Base-by-base conservation (phyloP, 345 rosid genomes). In the Camelina sativa region DNA sequence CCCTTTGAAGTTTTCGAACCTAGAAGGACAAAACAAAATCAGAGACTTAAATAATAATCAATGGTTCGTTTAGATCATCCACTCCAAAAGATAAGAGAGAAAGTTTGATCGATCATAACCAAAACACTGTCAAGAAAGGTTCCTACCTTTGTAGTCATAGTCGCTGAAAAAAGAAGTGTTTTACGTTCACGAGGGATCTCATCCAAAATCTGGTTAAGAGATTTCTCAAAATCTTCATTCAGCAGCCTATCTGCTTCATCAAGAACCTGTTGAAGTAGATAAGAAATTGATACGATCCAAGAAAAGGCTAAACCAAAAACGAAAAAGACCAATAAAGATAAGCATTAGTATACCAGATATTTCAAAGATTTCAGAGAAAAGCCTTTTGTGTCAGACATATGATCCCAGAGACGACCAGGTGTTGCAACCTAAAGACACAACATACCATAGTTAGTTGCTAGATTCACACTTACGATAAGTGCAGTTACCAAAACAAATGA, bases 211-310 rank as follows among this genome's bases (percentile, higher is more conserved):
- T 83, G 87, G 80, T 90, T 88, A 41, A 92, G 84, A 2, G 99
- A 84, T 80, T 90, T 90, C 87, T 95, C 97, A 82, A 92, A 95
- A 54, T 95, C 99, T 62, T 90, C 96, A 84, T 91, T 92, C 61
- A 95, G 84, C 79, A 95, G 79, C 74, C 97, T 88, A 79, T 95
- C 99, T 37, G 98, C 97, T 83, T 95, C 98, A 80, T 95, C 99
- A 70, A 95, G 81, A 60, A 95, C 94, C 99, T 92, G 86, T 43
- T 17, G 11, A 62, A 44, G 54, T 28, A 17, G 22, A 7, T 38
- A 17, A 1, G 5, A 16, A 22, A 28, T 11, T 11, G 56, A 57
- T 17, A 44, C 7, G 1, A 43, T 51, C 56, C 0, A 58, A 59
- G 20, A 34, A 51, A 43, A 65, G 2, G 11, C 37, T 23, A 72